These are phyloP conservation scores for Thecaphora thlaspeos DNA, from an alignment of 1,284 basidiomycete genomes.

Conservation along the genomic window DNA sequence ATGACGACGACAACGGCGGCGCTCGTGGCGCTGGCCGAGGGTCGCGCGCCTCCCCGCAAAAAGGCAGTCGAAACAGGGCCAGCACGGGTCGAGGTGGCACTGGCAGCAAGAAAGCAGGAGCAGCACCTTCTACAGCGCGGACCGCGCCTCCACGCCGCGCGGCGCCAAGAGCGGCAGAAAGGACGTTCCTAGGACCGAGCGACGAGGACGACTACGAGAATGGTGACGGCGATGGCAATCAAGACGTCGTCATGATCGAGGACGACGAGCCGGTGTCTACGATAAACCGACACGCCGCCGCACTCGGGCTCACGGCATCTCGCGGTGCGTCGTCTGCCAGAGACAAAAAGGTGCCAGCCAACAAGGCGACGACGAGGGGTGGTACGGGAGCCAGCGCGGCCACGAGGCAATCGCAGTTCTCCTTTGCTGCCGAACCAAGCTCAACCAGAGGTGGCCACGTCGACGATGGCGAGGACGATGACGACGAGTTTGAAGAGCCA, in stretches of 20 bases:
- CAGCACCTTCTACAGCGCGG: too few species aligned
- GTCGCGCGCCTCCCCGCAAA: too few species aligned
- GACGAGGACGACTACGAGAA: slow-evolving; percentile 12
- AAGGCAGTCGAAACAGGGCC: too few species aligned
- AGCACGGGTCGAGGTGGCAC: too few species aligned
- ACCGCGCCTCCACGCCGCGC: too few species aligned
- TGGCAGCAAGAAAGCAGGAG: too few species aligned
- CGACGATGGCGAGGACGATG: slow-evolving; percentile 13
- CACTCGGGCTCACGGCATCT: slow-evolving; percentile 1
- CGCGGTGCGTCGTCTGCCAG: background rate
- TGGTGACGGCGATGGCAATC: slow-evolving; percentile 7
- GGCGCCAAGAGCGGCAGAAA: too few species aligned
- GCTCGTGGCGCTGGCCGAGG: too few species aligned
- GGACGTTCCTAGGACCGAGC: too few species aligned
- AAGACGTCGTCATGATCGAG: slow-evolving; percentile 6
- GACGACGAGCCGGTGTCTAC: slow-evolving; percentile 14
- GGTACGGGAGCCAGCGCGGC: too few species aligned
- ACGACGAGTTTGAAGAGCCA: slow-evolving; percentile 28
- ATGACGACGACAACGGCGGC: too few species aligned
- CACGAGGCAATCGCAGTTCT: slow-evolving; percentile 9
- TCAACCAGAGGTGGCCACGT: slow-evolving; percentile 5
- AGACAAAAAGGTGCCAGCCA: background rate
- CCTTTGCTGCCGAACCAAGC: slow-evolving; percentile 26
- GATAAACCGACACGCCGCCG: background rate
- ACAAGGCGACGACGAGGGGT: slow-evolving; percentile 1